Evolutionary conservation across 108 stramenopile species (phyloP), one percentile per base, ranked within the genome.

Genomic region (Cylindrotheca closterium): DNA sequence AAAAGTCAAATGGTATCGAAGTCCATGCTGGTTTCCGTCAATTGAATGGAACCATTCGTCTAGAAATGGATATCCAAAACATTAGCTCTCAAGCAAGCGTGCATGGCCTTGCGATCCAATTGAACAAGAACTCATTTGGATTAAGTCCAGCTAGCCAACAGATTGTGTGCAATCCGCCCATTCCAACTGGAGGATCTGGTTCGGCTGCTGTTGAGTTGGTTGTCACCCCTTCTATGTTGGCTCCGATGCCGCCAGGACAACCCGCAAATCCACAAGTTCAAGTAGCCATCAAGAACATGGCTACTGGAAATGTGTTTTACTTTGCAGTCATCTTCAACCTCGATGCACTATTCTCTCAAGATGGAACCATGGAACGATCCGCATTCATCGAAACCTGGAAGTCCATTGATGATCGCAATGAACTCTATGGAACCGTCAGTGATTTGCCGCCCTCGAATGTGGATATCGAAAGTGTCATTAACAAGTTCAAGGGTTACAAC

Each of bases 51-150:
- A 75, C 78, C 30, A 82, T 92, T 25, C 63, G 71, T n/a, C 75
- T 98, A 65, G 96, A 97, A 46, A 64, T 96, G 65, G 86, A 96
- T 55, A 68, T 99, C 18, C 58, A 70, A 22, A 98, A 99, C 60
- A 53, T 88, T 21, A 67, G 70, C 23, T 80, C 79, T 27, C 51
- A 76, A 30, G 63, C 80, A 10, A 97, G 96, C 1, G 45, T 97
- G 8, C 74, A 84, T 33, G 81, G 67, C 32, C 68, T 99, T 48
- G 96, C 96, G 22, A 91, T 99, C 63, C 97, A 99, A 82, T 75
- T 98, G 45, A 99, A 99, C 80, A 98, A 98, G 82, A 97, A 96
- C 73, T 75, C 96, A 19, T 97, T 97, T 78, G 96, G 97, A n/a
- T 70, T 99, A 27, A 89, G 88, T 58, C 97, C 97, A 21, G 74